A percentile compares a stretch with the other conserved stretches of the same genome.
These are phyloP conservation scores for Xylaria sp. DNA, from an alignment of 2,329 filamentous ascomycete species.

Conservation along the genomic window DNA sequence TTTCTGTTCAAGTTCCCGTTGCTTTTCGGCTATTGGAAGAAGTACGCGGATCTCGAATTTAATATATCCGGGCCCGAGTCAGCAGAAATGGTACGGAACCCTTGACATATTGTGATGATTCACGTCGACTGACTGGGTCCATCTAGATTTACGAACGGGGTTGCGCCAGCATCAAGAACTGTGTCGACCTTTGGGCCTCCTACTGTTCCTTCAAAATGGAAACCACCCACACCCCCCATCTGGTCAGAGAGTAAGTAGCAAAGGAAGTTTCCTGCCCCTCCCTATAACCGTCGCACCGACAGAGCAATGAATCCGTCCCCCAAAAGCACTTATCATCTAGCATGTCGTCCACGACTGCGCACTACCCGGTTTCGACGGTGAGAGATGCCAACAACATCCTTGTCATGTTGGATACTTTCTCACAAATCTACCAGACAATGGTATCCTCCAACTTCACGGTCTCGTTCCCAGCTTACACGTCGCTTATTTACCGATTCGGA, in stretches of 20 bases:
- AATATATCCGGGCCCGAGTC: constrained; percentile 94
- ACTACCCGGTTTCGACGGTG: constrained; percentile 51
- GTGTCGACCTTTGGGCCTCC: constrained; percentile 93
- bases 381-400: constrained; percentile 62
- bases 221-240: constrained; percentile 86
- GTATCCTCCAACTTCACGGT: constrained; percentile 38
- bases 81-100: constrained; percentile 72
- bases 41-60: constrained; percentile 97
- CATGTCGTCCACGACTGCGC: constrained; percentile 34
- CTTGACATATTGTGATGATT: background rate
- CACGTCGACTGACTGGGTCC: constrained; percentile 23
- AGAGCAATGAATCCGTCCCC: constrained; percentile 34
- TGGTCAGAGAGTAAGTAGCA: constrained; percentile 99
- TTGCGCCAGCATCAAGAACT: constrained; percentile 85
- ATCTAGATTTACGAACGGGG: constrained; percentile 86
- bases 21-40: constrained; percentile 99
- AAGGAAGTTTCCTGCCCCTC: constrained; percentile 61
- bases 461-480: constrained; percentile 36
- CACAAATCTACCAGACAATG: constrained; percentile 61
- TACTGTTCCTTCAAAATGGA: constrained; percentile 98
- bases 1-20: constrained; percentile 93
- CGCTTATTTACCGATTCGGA: constrained; percentile 35
- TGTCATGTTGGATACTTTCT: constrained; percentile 56
- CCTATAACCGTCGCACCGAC: constrained; percentile 46
- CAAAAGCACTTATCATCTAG: constrained; percentile 22